Percentiles rank a stretch among this genome's conserved stretches.
Evolutionary conservation across 257 asterid genomes (phyloP).

Genomic region (Penstemon barbatus): DNA sequence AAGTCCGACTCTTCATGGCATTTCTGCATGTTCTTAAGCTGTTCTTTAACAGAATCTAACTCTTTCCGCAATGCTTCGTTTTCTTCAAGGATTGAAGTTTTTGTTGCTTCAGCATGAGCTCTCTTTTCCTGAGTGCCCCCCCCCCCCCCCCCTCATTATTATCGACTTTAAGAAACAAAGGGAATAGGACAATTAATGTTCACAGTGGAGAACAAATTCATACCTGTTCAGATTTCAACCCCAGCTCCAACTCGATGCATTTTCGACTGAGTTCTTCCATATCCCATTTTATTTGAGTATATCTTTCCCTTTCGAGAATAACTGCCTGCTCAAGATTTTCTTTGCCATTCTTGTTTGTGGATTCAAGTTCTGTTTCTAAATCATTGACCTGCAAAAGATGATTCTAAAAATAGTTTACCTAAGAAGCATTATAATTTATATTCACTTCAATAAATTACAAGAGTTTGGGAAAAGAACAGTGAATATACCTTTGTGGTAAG

Average conservation of each 20-base stretch:
- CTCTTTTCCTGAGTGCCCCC: slow-evolving; percentile 45
- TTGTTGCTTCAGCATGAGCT: slow-evolving; percentile 38
- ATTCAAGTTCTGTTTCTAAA: slow-evolving; percentile 58
- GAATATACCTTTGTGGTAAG: slow-evolving; percentile 52
- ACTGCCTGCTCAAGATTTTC: slow-evolving; percentile 62
- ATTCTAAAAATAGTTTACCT: slow-evolving; percentile 3
- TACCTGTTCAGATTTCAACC: slow-evolving; percentile 57
- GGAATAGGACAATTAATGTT: slow-evolving; percentile 8
- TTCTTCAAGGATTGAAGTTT: slow-evolving; percentile 38
- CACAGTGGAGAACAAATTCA: slow-evolving; percentile 23
- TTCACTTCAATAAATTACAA: slow-evolving; percentile 6
- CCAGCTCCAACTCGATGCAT: slow-evolving; percentile 54
- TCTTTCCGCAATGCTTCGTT: slow-evolving; percentile 47
- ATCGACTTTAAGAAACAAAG: slow-evolving; percentile 7
- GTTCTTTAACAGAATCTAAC: slow-evolving; percentile 51
- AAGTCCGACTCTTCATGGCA: slow-evolving; percentile 43
- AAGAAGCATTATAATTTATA: slow-evolving; percentile 6
- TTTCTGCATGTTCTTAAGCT: slow-evolving; percentile 48
- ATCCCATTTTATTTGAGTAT: slow-evolving; percentile 68
- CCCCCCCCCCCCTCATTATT: slow-evolving; percentile 11
- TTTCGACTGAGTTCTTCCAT: slow-evolving; percentile 63
- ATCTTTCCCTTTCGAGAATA: slow-evolving; percentile 49
- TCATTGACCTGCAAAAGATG: slow-evolving; percentile 51
- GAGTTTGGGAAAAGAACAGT: neutral
- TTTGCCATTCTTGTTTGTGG: slow-evolving; percentile 47